A percentile compares a stretch with the other conserved stretches of the same genome.
phyloP scores from a whole-genome alignment of 345 rosid genomes.

The Mangifera indica region DNA sequence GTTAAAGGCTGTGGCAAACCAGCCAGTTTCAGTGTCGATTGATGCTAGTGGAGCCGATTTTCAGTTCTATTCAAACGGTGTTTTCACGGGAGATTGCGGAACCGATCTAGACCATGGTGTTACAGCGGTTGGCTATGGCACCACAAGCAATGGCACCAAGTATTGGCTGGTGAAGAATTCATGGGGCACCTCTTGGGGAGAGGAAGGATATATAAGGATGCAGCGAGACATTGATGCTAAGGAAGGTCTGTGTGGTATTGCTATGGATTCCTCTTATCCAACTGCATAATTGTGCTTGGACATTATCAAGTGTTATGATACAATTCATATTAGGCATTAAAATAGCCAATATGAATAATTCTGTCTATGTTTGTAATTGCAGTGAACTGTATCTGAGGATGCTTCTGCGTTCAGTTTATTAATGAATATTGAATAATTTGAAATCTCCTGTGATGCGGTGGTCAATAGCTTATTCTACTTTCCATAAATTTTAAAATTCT shows the following conservation, averaged over 20 bases:
- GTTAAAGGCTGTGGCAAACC: conserved; percentile 30
- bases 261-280: conserved; percentile 32
- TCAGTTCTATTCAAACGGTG: conserved; percentile 33
- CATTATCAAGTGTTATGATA: too few species aligned
- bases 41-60: conserved; percentile 26
- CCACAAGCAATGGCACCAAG: conserved; percentile 16
- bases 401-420: not conserved
- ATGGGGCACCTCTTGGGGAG: conserved; percentile 39
- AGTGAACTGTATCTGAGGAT: not conserved
- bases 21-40: conserved; percentile 35
- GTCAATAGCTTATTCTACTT: too few species aligned
- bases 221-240: conserved; percentile 22
- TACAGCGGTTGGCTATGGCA: conserved; percentile 35
- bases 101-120: conserved; percentile 32
- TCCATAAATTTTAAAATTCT: too few species aligned
- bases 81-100: conserved; percentile 33
- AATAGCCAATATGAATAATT: not conserved
- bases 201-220: conserved; percentile 34
- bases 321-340: too few species aligned
- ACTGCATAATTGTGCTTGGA: conserved; percentile 9
- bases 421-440: not conserved
- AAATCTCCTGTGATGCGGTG: not conserved
- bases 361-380: not conserved
- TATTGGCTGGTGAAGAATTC: conserved; percentile 46
- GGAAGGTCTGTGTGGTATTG: conserved; percentile 32